Percentiles rank a stretch among this genome's conserved stretches.
Conservation (phyloP, 1,139 yeast species). For the Sugiyamaella pinicola region DNA sequence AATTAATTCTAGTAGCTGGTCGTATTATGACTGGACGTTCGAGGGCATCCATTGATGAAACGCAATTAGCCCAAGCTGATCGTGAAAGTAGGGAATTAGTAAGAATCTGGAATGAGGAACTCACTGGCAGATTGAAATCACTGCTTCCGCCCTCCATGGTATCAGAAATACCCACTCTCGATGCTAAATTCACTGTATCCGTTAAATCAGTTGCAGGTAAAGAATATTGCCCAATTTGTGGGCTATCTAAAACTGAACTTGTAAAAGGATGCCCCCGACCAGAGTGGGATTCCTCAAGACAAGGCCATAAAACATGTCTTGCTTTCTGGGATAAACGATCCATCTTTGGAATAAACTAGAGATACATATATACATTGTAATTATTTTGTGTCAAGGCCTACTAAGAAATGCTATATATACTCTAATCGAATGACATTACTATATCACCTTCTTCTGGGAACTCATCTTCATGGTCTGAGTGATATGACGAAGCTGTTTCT, state of each 20-base stretch:
- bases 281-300: slow-evolving; percentile 23
- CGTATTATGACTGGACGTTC: slow-evolving; percentile 36
- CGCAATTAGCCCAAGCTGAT: slow-evolving; percentile 26
- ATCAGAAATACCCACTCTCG: slow-evolving; percentile 23
- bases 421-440: slow-evolving; percentile 27
- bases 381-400: too few relatives aligned
- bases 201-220: slow-evolving; percentile 9
- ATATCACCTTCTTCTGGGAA: slow-evolving; percentile 23
- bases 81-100: slow-evolving; percentile 29
- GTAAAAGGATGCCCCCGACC: slow-evolving; percentile 28
- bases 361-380: slow-evolving; percentile 5
- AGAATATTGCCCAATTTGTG: slow-evolving; percentile 31
- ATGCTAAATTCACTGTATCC: slow-evolving; percentile 20
- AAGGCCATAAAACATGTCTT: slow-evolving; percentile 30
- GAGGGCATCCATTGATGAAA: slow-evolving; percentile 25
- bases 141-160: slow-evolving; percentile 21
- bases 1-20: slow-evolving; percentile 30
- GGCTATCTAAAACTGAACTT: slow-evolving; percentile 31
- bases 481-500: not conserved
- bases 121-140: slow-evolving; percentile 27
- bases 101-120: slow-evolving; percentile 29
- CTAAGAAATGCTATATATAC: not conserved
- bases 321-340: slow-evolving; percentile 29
- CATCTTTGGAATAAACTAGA: slow-evolving; percentile 18
- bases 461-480: slow-evolving; percentile 10